These are phyloP conservation scores for Pseudocercospora crystallina DNA, from an alignment of 2,329 filamentous ascomycete species.

Conservation along the genomic window DNA sequence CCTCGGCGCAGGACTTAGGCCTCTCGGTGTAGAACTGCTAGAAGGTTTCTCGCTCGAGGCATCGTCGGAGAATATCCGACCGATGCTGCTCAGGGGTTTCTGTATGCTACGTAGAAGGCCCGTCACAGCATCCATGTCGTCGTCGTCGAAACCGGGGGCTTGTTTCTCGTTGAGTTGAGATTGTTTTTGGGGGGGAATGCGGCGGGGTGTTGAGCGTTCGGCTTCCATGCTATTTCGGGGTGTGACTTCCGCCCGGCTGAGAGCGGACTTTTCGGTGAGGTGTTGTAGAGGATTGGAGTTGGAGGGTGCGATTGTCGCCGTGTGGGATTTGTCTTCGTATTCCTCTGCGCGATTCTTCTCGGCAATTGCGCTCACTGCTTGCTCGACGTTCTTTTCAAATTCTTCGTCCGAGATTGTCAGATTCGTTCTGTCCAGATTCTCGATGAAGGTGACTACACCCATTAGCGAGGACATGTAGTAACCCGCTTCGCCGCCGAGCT, in stretches of 20 bases:
- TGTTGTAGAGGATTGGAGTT: slow-evolving; percentile 36
- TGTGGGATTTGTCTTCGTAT: slow-evolving; percentile 36
- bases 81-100: slow-evolving; percentile 84
- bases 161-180: slow-evolving; percentile 22
- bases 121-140: slow-evolving; percentile 78
- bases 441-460: slow-evolving; percentile 94
- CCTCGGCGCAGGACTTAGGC: slow-evolving; percentile 45
- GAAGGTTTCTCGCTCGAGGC: slow-evolving; percentile 29
- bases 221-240: slow-evolving; percentile 60
- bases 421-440: slow-evolving; percentile 90
- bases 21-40: slow-evolving; percentile 47
- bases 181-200: slow-evolving; percentile 52
- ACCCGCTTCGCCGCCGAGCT: slow-evolving; percentile 93
- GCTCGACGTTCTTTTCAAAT: slow-evolving; percentile 95
- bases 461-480: slow-evolving; percentile 96
- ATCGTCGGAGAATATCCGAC: slow-evolving; percentile 87
- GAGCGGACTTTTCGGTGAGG: slow-evolving; percentile 50
- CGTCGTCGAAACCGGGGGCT: slow-evolving; percentile 39
- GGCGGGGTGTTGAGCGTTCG: slow-evolving; percentile 59
- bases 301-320: slow-evolving; percentile 30
- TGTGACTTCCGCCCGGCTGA: slow-evolving; percentile 58
- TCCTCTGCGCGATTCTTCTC: slow-evolving; percentile 73
- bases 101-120: slow-evolving; percentile 89
- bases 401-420: slow-evolving; percentile 92
- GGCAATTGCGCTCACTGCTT: slow-evolving; percentile 90